Evolutionary conservation across 345 rosid genomes (phyloP), one percentile per base, ranked within the genome.

Genomic region (Zanthoxylum bungeanum): DNA sequence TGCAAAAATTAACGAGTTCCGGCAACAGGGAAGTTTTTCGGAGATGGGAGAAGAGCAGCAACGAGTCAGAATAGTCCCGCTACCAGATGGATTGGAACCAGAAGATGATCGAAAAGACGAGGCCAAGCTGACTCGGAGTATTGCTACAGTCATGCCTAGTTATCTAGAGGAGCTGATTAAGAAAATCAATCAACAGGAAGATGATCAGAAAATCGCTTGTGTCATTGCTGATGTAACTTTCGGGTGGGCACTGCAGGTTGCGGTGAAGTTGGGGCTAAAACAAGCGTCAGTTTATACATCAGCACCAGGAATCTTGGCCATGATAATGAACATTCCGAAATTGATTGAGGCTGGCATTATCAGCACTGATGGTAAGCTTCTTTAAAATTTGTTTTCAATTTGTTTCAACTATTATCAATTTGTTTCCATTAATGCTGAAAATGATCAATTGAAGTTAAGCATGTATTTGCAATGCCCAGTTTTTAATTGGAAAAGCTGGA

Each of bases 321-420:
- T 72, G 73, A 59, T 36, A 10, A 63, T 75, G 17, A 63, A 60
- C 9, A 52, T 72, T 30, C 74, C 70, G 4, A 57, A 69, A 71
- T 37, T 77, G 14, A 71, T 77, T n/a, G 62, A 72, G 58, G 49
- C 69, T 47, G 77, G 79, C 72, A 65, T 79, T 30, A 62, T 79
- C 22, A 57, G 72, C 53, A 39, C 14, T 28, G 68, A 68, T 42
- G 79, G 68, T 68, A 58, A 68, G 33, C 61, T 44, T 44, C 33
- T 24, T 33, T 1, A 36, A 21, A 1, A n/a, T 42, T 39, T 57
- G 37, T 11, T 57, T 14, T 57, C 21, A n/a, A 21, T 21, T 57
- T 33, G 31, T 27, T 4, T n/a, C n/a, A n/a, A n/a, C n/a, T n/a
- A n/a, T n/a, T n/a, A n/a, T n/a, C n/a, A 27, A 9, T 55, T 55